Evolutionary conservation across 306 rosid species (phyloP), one percentile per base, ranked within the genome.

Genomic region (Quercus cerris): DNA sequence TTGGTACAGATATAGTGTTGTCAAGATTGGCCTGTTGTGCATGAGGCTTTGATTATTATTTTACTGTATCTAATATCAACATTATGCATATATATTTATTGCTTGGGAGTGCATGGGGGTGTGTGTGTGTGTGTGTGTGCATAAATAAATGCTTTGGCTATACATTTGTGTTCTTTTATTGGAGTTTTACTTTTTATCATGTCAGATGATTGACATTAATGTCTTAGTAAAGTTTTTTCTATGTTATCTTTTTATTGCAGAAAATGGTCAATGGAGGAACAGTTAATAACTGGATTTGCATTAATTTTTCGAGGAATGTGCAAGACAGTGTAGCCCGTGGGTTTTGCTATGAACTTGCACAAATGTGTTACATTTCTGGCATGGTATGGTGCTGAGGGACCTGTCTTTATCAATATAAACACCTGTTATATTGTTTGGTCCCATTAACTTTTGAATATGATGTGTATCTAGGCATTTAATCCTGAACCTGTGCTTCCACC

Each of bases 201-300:
- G 46, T 38, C 46, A 38, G 11, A 49, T 49, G 54, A 13, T 49
- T 49, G 54, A 49, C 10, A 49, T 49, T 49, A 1, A 49, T 49
- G 15, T 3, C 54, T 12, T 49, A 11, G 17, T 49, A 58, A 58
- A 22, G 15, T 57, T 57, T 22, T 6, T 5, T 20, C 27, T 78
- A 1, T 70, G 73, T 18, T 77, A 30, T 18, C 30, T 61, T 73
- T 78, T 82, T 78, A 19, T n/a, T 85, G 81, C 93, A 96, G 99
- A 96, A 93, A 96, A 96, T 96, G 99, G 94, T 96, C 19, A 96
- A 96, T 79, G 99, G 99, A 18, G 98, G 99, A 7, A 90, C 86
- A 4, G 98, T 93, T 15, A 93, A 80, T 82, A 3, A 86, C 75
- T 96, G 99, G 99, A 89, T 96, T 70, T 96, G 99, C 76, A 82